Conservation (phyloP, 1,284 basidiomycete genomes). For the Ceratobasidium sp. region DNA sequence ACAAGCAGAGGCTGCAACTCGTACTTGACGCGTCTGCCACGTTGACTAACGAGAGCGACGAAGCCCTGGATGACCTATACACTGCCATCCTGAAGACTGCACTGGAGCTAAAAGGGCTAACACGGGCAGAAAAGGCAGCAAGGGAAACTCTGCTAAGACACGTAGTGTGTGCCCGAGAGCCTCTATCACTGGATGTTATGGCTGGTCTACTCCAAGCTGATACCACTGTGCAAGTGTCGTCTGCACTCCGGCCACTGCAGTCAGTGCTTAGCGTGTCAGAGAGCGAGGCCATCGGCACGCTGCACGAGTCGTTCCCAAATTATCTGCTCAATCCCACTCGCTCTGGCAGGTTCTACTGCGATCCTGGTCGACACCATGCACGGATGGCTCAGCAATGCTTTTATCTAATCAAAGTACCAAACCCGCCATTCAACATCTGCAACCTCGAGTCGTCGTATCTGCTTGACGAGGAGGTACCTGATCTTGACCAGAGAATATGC, state of each 20-base stretch:
- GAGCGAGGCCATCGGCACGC: background rate
- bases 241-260: background rate
- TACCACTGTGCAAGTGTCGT: background rate
- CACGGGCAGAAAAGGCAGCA: background rate
- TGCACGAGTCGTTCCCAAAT: background rate
- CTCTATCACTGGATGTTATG: background rate
- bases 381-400: constrained; percentile 4
- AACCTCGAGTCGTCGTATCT: constrained; percentile 20
- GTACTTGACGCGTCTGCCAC: background rate
- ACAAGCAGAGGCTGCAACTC: background rate
- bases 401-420: background rate
- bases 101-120: background rate
- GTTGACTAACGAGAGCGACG: background rate
- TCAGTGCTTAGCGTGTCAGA: background rate
- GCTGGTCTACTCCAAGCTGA: background rate
- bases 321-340: background rate
- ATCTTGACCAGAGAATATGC: background rate
- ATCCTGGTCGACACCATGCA: background rate
- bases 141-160: background rate
- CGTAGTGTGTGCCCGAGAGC: constrained; percentile 10
- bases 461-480: background rate
- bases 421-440: constrained; percentile 35
- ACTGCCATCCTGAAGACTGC: background rate
- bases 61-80: background rate
- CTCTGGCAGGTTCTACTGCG: background rate